phyloP scores from a whole-genome alignment of 495 filamentous ascomycete genomes.

The Oleoguttula mirabilis region DNA sequence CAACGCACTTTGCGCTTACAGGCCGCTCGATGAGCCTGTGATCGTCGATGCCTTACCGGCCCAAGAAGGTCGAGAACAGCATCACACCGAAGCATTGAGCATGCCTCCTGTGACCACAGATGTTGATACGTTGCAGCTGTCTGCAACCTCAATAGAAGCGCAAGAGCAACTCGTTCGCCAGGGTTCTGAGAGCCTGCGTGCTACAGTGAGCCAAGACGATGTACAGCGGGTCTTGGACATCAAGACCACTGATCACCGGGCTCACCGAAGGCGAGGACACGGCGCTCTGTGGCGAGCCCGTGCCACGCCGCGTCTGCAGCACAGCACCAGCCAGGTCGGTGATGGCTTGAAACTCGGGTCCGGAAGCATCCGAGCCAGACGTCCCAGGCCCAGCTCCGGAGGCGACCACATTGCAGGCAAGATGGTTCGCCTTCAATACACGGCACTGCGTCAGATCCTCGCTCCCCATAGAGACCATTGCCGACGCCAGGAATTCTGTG shows the following conservation, averaged over 20 bases:
- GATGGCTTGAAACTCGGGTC: slow-evolving; percentile 12
- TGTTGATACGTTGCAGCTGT: no score
- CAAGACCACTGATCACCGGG: not conserved
- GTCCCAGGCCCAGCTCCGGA: not conserved
- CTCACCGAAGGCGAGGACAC: not conserved
- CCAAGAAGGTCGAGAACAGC: no score
- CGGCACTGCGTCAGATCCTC: slow-evolving; percentile 12
- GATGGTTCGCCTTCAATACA: slow-evolving; percentile 17
- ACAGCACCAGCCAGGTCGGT: slow-evolving; percentile 13
- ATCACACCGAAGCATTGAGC: no score
- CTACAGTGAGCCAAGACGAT: slow-evolving; percentile 7
- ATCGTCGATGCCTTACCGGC: no score
- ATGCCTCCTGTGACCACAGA: no score
- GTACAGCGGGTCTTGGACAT: slow-evolving; percentile 6
- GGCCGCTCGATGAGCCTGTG: no score
- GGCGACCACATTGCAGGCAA: slow-evolving; percentile 12
- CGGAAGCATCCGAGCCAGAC: slow-evolving; percentile 1
- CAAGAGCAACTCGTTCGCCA: slow-evolving; percentile 5
- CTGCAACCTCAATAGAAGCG: no score
- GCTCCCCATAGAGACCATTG: slow-evolving; percentile 6
- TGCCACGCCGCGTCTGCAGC: slow-evolving; percentile 1
- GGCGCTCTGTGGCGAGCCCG: slow-evolving; percentile 3
- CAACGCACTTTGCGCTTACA: no score
- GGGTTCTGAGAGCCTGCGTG: not conserved
- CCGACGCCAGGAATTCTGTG: slow-evolving; percentile 6